These are phyloP conservation scores for Jamesozyma spencerorum DNA, from an alignment of 805 yeast species.

Conservation along the genomic window DNA sequence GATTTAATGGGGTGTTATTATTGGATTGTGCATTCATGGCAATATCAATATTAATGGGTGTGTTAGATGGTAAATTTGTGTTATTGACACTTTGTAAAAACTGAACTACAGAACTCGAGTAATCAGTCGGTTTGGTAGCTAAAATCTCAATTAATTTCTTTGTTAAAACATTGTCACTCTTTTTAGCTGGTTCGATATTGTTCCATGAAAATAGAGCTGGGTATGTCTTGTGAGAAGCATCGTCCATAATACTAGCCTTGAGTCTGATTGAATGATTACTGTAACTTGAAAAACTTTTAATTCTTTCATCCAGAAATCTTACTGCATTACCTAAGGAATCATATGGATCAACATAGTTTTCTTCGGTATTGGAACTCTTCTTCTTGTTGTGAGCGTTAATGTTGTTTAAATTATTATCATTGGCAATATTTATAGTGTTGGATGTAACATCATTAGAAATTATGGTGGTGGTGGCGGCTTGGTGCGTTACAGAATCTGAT, in stretches of 20 bases:
- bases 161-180: slow-evolving; percentile 26
- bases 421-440: slow-evolving; percentile 6
- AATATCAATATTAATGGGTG: slow-evolving; percentile 2
- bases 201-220: slow-evolving; percentile 46
- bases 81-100: slow-evolving; percentile 23
- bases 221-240: slow-evolving; percentile 20
- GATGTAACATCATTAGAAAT: slow-evolving; percentile 2
- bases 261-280: slow-evolving; percentile 32
- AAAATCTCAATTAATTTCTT: slow-evolving; percentile 31
- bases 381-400: slow-evolving; percentile 20
- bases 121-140: slow-evolving; percentile 29
- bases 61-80: slow-evolving; percentile 17
- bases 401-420: background rate
- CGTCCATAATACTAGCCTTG: slow-evolving; percentile 26
- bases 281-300: slow-evolving; percentile 34
- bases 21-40: slow-evolving; percentile 5
- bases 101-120: slow-evolving; percentile 25
- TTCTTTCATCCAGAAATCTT: slow-evolving; percentile 40
- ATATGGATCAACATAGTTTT: slow-evolving; percentile 34
- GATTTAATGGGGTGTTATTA: slow-evolving; percentile 19
- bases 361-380: slow-evolving; percentile 29
- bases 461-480: background rate
- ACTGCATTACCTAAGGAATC: slow-evolving; percentile 41
- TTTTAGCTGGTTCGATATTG: slow-evolving; percentile 29
- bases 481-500: slow-evolving; percentile 14